Evolutionary conservation across 768 basidiomycete genomes (phyloP), one percentile per base, ranked within the genome.

Genomic region (Mycena pura): DNA sequence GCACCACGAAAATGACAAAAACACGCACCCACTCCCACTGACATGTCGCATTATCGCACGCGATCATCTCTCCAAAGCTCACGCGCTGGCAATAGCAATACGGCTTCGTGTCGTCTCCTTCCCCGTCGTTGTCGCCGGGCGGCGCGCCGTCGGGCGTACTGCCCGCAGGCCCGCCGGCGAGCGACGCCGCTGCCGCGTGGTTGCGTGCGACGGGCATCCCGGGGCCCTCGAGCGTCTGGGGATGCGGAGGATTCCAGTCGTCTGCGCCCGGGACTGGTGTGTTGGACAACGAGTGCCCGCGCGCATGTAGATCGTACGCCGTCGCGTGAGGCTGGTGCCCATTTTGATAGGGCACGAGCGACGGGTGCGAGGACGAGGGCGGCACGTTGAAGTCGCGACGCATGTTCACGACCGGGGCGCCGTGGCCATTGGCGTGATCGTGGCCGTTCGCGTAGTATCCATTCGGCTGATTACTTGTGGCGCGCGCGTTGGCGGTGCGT

Each of bases 1-100:
- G 14, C 47, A 45, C 38, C 24, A 44, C 52, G 53, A 43, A 36
- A 65, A 52, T 32, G 52, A 46, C 50, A 53, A 53, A 55, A 44
- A 66, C 7, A 88, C 92, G 72, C 67, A 96, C 95, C 95, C 95
- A 97, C 89, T 96, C 94, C 58, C 82, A 80, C 67, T 89, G 86
- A 76, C 95, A 96, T 43, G 82, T 80, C 17, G 80, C 77, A 68
- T 89, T 92, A 73, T 97, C 95, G 73, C 95, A 97, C 22, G 89
- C 95, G 68, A 97, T 92, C 95, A 97, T 96, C 77, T 95, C 91
- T 34, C 95, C 95, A 68, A 90, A 95, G 69, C 92, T 94, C 60
- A 87, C 82, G 17, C 90, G 80, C 65, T 92, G 82, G 74, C 95
- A 98, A 79, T 88, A 83, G 76, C 95, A 98, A 71, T 98, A 96